Percentiles rank a stretch among this genome's conserved stretches.
Evolutionary conservation across 257 asterid species (phyloP).

Genomic region (Echites panduratus): DNA sequence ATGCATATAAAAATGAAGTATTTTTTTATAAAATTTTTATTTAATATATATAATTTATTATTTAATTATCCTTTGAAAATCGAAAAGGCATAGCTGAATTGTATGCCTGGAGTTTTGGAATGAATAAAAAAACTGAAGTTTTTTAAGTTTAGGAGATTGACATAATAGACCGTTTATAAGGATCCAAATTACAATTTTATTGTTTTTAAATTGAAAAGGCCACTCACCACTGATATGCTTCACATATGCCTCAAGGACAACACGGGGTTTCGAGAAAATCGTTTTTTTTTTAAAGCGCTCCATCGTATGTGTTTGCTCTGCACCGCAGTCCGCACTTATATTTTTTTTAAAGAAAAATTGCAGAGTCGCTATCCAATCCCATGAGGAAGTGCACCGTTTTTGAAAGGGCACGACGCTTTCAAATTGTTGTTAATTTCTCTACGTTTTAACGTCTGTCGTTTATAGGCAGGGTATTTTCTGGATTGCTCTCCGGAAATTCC

Average conservation of each 20-base stretch:
- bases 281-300: background rate
- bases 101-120: too few species aligned
- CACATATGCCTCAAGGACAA: background rate
- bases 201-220: background rate
- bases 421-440: background rate
- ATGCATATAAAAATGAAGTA: too few species aligned
- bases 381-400: background rate
- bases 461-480: background rate
- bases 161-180: too few species aligned
- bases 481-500: background rate
- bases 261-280: background rate
- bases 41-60: too few species aligned
- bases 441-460: background rate
- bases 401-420: background rate
- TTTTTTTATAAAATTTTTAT: too few species aligned
- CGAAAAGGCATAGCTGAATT: too few species aligned
- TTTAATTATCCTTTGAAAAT: too few species aligned
- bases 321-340: too few species aligned
- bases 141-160: too few species aligned
- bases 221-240: too few species aligned
- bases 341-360: background rate
- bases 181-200: background rate
- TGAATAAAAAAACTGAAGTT: too few species aligned
- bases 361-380: background rate
- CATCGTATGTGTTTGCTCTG: background rate